Conservation (phyloP, 2,329 filamentous ascomycete genomes). For the Drechslerella dactyloides region DNA sequence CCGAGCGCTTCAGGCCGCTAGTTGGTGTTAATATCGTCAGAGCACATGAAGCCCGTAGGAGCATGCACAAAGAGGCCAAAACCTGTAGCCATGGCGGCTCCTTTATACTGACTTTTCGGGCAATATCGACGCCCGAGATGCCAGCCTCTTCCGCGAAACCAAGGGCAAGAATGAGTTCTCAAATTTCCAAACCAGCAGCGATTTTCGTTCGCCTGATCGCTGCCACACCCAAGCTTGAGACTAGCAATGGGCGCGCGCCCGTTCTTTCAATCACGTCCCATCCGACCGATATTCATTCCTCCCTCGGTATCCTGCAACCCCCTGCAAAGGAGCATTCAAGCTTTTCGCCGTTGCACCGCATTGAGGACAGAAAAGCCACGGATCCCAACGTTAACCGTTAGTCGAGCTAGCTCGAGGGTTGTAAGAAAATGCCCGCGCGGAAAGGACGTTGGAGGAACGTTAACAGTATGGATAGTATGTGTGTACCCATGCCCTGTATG, state of each 20-base stretch:
- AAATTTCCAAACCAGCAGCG: not conserved
- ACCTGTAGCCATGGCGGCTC: not conserved
- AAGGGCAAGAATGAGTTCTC: not conserved
- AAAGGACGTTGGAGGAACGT: not conserved
- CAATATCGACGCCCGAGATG: not conserved
- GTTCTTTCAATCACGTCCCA: not conserved
- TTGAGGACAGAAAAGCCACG: not conserved
- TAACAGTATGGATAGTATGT: no score
- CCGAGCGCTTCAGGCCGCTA: slow-evolving; percentile 10
- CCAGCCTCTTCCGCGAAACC: slow-evolving; percentile 2
- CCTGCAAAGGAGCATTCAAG: not conserved
- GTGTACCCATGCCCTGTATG: not conserved
- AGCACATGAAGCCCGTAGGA: not conserved
- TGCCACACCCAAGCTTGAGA: not conserved
- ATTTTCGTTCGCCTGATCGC: not conserved
- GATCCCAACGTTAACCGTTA: not conserved
- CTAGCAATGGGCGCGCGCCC: not conserved
- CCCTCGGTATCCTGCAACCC: not conserved
- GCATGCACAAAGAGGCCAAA: not conserved
- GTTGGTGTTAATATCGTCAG: not conserved
- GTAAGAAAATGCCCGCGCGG: not conserved
- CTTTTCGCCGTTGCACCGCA: no score
- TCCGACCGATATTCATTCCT: not conserved
- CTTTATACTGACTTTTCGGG: not conserved
- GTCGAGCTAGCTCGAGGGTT: not conserved